Evolutionary conservation across 2,329 filamentous ascomycete species (phyloP), one percentile per base, ranked within the genome.

Genomic region (Calonectria leucothoes): DNA sequence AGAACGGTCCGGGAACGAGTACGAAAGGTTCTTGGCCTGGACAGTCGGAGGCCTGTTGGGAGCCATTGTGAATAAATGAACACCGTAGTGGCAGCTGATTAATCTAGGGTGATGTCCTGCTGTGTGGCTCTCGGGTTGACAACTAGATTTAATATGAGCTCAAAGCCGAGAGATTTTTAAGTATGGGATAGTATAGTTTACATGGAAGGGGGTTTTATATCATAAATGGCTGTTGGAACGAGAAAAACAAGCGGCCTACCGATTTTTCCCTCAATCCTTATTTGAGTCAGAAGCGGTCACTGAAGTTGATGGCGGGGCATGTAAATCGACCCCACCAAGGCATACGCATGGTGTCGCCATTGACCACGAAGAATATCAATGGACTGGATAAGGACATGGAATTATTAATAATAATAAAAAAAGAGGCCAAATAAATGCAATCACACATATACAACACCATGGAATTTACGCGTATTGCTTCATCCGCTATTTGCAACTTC

Each of bases 1-100:
- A 55, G 93, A 93, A 82, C 94, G 93, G 88, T 98, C 94, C 20
- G 93, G 94, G 86, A 98, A 99, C 55, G 91, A 92, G 89, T 98
- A 99, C 75, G 92, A 95, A 69, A 99, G 92, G 84, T 92, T 87
- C 48, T 88, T 91, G 79, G 97, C 93, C 78, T 91, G 85, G 82
- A 99, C 94, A 63, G 92, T 91, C 12, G 93, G 91, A 31, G 83
- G 77, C 20, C 76, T 73, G 65, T 82, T 73, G 67, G 76, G 33
- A 25, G 82, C 29, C 82, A 84, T 85, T 76, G 72, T 77, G 75
- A 71, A 70, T 72, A 51, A 49, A 27, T 20, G 23, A 31, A 42
- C 31, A 37, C 6, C 39, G 48, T 68, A 68, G 63, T 39, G 27
- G 27, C 23, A 25, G 27, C n/a, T 52, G 69, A 29, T 35, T 33